Conservation (phyloP, 306 rosid species). For the Herpetospermum pedunculosum region DNA sequence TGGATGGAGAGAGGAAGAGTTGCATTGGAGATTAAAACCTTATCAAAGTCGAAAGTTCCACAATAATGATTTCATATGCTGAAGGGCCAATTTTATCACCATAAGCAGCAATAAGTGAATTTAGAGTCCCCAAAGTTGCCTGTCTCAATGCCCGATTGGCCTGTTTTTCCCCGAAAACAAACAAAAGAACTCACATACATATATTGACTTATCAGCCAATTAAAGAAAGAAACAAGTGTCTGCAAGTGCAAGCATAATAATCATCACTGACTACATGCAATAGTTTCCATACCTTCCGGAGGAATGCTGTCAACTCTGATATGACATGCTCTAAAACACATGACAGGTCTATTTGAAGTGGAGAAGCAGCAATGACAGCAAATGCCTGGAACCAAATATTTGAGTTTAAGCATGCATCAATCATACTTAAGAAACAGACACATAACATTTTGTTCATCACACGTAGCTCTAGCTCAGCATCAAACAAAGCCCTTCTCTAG, state of each 20-base stretch:
- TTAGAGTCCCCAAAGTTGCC: conserved; percentile 89
- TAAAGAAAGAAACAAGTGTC: conserved; percentile 1
- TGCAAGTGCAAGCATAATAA: background rate
- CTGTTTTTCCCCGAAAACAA: conserved; percentile 33
- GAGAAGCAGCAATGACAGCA: conserved; percentile 92
- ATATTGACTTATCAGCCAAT: background rate
- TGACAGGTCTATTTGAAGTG: conserved; percentile 71
- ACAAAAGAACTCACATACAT: conserved; percentile 12
- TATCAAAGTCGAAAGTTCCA: conserved; percentile 77
- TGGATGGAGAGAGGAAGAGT: background rate
- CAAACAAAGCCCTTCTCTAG: too few species aligned
- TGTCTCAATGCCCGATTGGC: conserved; percentile 96
- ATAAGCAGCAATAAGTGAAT: conserved; percentile 87
- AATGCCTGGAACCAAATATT: conserved; percentile 55
- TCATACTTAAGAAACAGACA: background rate
- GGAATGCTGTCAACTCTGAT: conserved; percentile 85
- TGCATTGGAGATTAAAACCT: conserved; percentile 40
- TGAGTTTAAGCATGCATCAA: background rate
- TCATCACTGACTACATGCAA: background rate
- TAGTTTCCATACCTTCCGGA: conserved; percentile 62
- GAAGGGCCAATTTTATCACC: conserved; percentile 90
- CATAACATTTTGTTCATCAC: background rate
- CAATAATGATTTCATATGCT: conserved; percentile 91
- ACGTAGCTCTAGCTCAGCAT: too few species aligned
- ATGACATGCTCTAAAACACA: conserved; percentile 88